phyloP scores from a whole-genome alignment of 2,329 filamentous ascomycete genomes.

The Alternaria gansuensis region DNA sequence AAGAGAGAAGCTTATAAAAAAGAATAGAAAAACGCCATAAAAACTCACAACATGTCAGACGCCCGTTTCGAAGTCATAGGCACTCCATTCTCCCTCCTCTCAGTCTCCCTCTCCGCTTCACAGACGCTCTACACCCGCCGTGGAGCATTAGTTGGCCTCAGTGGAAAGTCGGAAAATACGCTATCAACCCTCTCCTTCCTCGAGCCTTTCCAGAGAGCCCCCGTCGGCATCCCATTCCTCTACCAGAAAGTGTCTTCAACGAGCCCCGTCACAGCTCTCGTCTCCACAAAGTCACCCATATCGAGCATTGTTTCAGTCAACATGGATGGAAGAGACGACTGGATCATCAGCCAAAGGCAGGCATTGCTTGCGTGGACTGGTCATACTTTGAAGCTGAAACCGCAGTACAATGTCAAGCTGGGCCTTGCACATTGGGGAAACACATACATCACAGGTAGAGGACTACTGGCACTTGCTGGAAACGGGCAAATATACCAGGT shows the following conservation, averaged over 20 bases:
- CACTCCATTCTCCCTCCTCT: slow-evolving; percentile 90
- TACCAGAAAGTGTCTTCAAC: slow-evolving; percentile 90
- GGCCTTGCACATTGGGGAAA: slow-evolving; percentile 90
- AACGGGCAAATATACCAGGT: slow-evolving; percentile 91
- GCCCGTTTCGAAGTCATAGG: slow-evolving; percentile 94
- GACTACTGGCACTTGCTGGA: slow-evolving; percentile 82
- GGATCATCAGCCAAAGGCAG: slow-evolving; percentile 88
- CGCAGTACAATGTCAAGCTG: slow-evolving; percentile 77
- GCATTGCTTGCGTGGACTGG: slow-evolving; percentile 97
- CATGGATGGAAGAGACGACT: slow-evolving; percentile 92
- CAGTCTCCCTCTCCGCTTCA: slow-evolving; percentile 89
- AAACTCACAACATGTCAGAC: slow-evolving; percentile 64
- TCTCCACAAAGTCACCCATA: slow-evolving; percentile 84
- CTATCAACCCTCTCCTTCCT: slow-evolving; percentile 89
- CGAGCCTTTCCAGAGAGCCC: slow-evolving; percentile 79
- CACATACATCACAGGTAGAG: slow-evolving; percentile 86
- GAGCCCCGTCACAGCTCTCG: slow-evolving; percentile 84
- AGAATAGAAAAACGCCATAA: neutral
- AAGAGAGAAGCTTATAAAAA: slow-evolving; percentile 1
- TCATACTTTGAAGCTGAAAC: slow-evolving; percentile 79
- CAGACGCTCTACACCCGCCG: slow-evolving; percentile 92
- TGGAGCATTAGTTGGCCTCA: slow-evolving; percentile 88
- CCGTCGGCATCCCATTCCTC: slow-evolving; percentile 89
- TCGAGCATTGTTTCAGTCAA: slow-evolving; percentile 89
- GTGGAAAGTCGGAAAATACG: slow-evolving; percentile 89